Conservation (phyloP, 2,329 filamentous ascomycete genomes). For the Colletotrichum destructivum region DNA sequence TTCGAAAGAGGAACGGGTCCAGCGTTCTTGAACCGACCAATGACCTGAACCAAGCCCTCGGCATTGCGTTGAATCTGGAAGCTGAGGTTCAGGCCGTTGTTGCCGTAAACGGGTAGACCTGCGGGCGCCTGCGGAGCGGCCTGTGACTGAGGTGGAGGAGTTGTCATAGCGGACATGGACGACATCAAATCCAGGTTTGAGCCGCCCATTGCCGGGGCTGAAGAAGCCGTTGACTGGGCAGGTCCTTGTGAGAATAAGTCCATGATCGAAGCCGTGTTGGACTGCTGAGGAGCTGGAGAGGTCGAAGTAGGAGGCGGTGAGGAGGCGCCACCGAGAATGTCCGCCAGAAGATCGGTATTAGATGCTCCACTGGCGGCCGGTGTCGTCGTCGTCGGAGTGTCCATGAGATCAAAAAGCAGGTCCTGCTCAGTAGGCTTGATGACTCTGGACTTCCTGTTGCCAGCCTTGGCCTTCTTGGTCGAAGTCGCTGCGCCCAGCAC, state of each 20-base stretch:
- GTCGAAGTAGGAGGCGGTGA: slow-evolving; percentile 57
- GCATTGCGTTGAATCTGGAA: slow-evolving; percentile 88
- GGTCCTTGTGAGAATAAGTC: slow-evolving; percentile 77
- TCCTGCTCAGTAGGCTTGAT: slow-evolving; percentile 92
- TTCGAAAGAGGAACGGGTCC: slow-evolving; percentile 76
- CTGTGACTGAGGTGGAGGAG: slow-evolving; percentile 44
- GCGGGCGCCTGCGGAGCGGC: slow-evolving; percentile 59
- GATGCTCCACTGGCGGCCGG: slow-evolving; percentile 68
- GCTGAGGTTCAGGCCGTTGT: slow-evolving; percentile 85
- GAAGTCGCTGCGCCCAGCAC: slow-evolving; percentile 84
- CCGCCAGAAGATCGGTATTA: slow-evolving; percentile 89
- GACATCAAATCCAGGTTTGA: slow-evolving; percentile 66
- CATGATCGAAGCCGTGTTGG: slow-evolving; percentile 84
- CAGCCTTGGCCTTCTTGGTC: slow-evolving; percentile 74
- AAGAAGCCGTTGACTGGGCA: slow-evolving; percentile 46
- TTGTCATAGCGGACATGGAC: slow-evolving; percentile 61
- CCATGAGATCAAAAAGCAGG: slow-evolving; percentile 93
- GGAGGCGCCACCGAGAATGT: slow-evolving; percentile 87
- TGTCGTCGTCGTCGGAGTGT: slow-evolving; percentile 71
- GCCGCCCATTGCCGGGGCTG: slow-evolving; percentile 51
- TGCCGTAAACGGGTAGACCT: slow-evolving; percentile 84
- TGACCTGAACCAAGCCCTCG: slow-evolving; percentile 84
- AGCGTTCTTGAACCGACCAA: slow-evolving; percentile 88
- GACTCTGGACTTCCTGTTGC: slow-evolving; percentile 82
- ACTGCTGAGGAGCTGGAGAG: slow-evolving; percentile 68